A percentile compares a stretch with the other conserved stretches of the same genome.
Evolutionary conservation across 495 filamentous ascomycete species (phyloP).

Genomic region (Lichenothelia convexa): DNA sequence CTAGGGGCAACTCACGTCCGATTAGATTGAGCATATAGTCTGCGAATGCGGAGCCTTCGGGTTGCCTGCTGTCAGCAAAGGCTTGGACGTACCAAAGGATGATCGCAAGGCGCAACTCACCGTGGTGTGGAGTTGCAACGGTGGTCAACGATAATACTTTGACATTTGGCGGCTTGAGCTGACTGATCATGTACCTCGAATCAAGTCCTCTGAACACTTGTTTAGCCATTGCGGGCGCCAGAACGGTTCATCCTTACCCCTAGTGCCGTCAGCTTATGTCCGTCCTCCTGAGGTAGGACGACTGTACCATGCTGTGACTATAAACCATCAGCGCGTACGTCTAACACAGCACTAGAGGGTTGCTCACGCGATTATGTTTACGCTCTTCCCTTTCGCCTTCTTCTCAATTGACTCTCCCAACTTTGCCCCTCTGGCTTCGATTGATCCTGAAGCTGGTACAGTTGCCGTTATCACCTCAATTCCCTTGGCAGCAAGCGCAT

Average conservation of each 20-base stretch:
- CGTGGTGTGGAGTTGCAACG: conserved; percentile 73
- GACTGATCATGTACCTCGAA: conserved; percentile 81
- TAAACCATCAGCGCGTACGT: not conserved
- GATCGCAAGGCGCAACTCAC: no score
- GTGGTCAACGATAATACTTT: conserved; percentile 69
- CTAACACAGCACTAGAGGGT: not conserved
- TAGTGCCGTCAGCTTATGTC: conserved; percentile 5
- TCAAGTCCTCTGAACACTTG: conserved; percentile 57
- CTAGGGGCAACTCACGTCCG: conserved; percentile 25
- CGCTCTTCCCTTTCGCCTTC: conserved; percentile 50
- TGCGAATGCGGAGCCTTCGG: conserved; percentile 52
- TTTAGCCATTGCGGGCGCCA: no score
- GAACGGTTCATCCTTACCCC: conserved; percentile 25
- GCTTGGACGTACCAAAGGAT: no score
- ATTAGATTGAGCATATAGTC: conserved; percentile 65
- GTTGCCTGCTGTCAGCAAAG: not conserved
- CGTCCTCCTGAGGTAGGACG: not conserved
- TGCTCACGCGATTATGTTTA: conserved; percentile 76
- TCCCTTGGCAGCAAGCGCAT: conserved; percentile 51
- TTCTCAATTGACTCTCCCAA: conserved; percentile 44
- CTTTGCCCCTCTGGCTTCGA: conserved; percentile 56
- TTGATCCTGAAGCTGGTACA: conserved; percentile 62
- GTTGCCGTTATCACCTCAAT: conserved; percentile 65
- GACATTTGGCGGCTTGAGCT: conserved; percentile 49
- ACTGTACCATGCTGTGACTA: conserved; percentile 57